phyloP scores from a whole-genome alignment of 208 protist genomes.

The Entamoeba moshkovskii region DNA sequence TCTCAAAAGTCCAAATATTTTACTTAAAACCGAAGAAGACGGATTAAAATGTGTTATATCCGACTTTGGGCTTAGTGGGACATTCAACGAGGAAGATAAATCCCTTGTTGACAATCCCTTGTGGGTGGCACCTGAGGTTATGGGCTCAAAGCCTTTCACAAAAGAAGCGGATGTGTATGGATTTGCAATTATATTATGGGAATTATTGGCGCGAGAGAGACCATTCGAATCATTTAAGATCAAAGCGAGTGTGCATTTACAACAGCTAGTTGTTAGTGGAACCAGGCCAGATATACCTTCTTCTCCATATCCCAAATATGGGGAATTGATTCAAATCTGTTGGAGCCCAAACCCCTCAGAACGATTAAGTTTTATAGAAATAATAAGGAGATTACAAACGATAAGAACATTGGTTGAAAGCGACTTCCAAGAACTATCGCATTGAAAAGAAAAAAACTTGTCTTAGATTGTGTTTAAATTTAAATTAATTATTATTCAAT shows the following conservation, averaged over 20 bases:
- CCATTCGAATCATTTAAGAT: no score
- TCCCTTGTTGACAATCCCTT: constrained; percentile 1
- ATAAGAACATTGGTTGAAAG: no score
- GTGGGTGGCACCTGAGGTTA: constrained; percentile 41
- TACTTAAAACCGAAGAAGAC: neutral
- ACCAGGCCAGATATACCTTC: neutral
- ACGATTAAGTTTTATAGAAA: neutral
- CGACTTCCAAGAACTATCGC: no score
- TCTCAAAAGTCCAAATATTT: constrained; percentile 13
- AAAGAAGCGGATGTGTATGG: constrained; percentile 45
- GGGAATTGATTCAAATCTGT: constrained; percentile 1
- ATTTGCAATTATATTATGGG: constrained; percentile 43
- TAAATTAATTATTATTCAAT: neutral
- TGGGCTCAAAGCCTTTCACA: constrained; percentile 26
- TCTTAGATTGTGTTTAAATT: no score
- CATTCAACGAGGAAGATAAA: neutral
- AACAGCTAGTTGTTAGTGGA: neutral
- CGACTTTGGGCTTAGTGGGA: neutral
- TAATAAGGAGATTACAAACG: no score
- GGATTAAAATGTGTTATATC: neutral
- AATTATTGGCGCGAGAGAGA: constrained; percentile 37
- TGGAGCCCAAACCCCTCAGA: neutral
- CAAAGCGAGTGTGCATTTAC: no score
- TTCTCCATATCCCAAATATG: neutral
- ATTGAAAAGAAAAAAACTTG: no score